These are phyloP conservation scores for Golubevia pallescens DNA, from an alignment of 1,284 basidiomycete genomes.

Conservation along the genomic window DNA sequence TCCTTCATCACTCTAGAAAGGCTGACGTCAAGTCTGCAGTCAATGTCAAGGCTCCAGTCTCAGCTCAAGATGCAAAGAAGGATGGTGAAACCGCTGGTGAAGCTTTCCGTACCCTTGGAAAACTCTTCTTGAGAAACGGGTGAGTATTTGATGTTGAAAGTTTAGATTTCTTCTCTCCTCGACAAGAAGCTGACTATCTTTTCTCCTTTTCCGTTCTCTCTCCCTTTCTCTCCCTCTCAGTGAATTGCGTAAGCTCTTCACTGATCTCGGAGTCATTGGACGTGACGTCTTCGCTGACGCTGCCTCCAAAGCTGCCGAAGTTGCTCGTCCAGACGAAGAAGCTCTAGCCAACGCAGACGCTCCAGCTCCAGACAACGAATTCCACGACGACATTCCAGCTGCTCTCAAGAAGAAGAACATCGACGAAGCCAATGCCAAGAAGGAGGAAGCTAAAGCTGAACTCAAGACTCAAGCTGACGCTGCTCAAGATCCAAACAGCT, in stretches of 20 bases:
- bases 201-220: conserved; percentile 14
- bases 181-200: too few species aligned
- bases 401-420: conserved; percentile 29
- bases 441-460: conserved; percentile 9
- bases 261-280: conserved; percentile 48
- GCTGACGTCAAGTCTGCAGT: conserved; percentile 31
- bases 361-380: conserved; percentile 53
- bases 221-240: too few species aligned
- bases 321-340: conserved; percentile 46
- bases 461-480: background rate
- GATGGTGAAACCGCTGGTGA: conserved; percentile 52
- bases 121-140: conserved; percentile 57
- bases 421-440: conserved; percentile 22
- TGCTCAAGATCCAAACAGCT: background rate
- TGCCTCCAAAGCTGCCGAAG: conserved; percentile 45
- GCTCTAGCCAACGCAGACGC: conserved; percentile 39
- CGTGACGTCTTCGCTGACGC: conserved; percentile 60
- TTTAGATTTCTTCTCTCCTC: too few species aligned
- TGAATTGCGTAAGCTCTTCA: conserved; percentile 51
- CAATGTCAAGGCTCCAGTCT: conserved; percentile 34
- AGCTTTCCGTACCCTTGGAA: conserved; percentile 50
- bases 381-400: conserved; percentile 55
- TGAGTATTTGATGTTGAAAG: too few species aligned
- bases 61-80: conserved; percentile 42
- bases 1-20: conserved; percentile 46